Percentiles rank a stretch among this genome's conserved stretches.
Evolutionary conservation across 108 stramenopile genomes (phyloP).

Genomic region (Discostella stelligeroides): DNA sequence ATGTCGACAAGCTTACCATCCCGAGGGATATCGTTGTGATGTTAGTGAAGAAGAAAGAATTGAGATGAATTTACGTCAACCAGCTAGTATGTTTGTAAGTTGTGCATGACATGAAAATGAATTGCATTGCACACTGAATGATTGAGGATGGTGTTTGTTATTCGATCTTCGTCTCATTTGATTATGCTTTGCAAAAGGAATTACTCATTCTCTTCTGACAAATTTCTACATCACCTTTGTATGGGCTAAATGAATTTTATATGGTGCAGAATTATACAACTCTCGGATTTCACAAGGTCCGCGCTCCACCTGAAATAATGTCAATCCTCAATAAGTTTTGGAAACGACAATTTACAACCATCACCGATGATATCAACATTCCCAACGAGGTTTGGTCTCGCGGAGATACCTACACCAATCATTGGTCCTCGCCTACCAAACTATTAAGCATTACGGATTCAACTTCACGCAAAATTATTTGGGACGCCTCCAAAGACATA

Average conservation of each 20-base stretch:
- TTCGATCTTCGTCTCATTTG: conserved; percentile 5
- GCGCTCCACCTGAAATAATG: conserved; percentile 62
- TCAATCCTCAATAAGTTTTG: conserved; percentile 65
- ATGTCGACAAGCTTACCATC: conserved; percentile 40
- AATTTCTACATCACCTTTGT: too few relatives aligned
- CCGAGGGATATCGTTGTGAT: conserved; percentile 33
- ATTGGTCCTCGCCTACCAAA: conserved; percentile 71
- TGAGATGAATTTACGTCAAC: conserved; percentile 80
- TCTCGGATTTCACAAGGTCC: conserved; percentile 68
- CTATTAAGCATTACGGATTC: conserved; percentile 57
- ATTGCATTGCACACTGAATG: too few relatives aligned
- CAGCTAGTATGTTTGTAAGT: conserved; percentile 60
- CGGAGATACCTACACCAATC: conserved; percentile 86
- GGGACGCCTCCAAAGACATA: conserved; percentile 44
- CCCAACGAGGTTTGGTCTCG: conserved; percentile 56
- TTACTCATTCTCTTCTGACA: too few relatives aligned
- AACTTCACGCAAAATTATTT: conserved; percentile 24
- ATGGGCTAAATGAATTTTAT: background rate
- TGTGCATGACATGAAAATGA: background rate
- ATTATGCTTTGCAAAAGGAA: too few relatives aligned
- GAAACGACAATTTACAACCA: conserved; percentile 50
- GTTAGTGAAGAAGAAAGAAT: conserved; percentile 74
- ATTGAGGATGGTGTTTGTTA: background rate
- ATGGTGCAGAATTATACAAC: conserved; percentile 63
- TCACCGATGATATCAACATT: conserved; percentile 54